Conservation (phyloP, 208 protist genomes). For the Leptomonas seymouri region DNA sequence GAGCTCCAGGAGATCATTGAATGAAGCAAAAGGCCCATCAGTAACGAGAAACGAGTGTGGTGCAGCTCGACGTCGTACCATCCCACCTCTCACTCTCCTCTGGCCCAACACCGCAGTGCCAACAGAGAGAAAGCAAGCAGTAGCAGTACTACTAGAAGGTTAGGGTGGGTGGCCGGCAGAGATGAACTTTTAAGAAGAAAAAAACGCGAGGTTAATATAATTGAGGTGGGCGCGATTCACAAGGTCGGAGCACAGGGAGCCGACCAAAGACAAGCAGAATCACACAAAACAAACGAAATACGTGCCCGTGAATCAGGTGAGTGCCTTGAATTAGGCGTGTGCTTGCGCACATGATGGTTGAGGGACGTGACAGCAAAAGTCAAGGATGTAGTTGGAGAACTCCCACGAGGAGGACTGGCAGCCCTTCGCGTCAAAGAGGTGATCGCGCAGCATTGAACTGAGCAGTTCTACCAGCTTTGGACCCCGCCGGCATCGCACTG, state of each 20-base stretch:
- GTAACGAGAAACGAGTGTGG: no score
- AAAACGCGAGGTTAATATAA: no score
- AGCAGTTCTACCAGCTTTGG: slow-evolving; percentile 21
- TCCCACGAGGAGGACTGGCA: slow-evolving; percentile 31
- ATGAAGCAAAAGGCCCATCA: no score
- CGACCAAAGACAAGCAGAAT: slow-evolving; percentile 18
- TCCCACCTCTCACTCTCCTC: no score
- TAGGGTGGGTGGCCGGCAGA: no score
- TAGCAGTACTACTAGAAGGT: no score
- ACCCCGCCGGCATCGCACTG: slow-evolving; percentile 17
- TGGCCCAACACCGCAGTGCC: no score
- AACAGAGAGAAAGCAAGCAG: no score
- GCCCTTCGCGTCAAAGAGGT: slow-evolving; percentile 31
- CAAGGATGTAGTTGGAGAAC: slow-evolving; percentile 37
- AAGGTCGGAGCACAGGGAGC: slow-evolving; percentile 1
- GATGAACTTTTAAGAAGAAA: no score
- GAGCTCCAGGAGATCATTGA: no score
- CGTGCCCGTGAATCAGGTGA: neutral
- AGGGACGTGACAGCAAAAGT: slow-evolving; percentile 18
- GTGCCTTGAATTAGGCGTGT: neutral
- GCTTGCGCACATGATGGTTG: neutral
- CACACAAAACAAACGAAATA: slow-evolving; percentile 5
- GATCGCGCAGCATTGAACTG: slow-evolving; percentile 24
- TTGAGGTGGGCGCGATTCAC: neutral
- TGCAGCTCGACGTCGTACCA: no score